These are phyloP conservation scores for Chaetomium cochliodes DNA, from an alignment of 495 filamentous ascomycete genomes.

Conservation along the genomic window DNA sequence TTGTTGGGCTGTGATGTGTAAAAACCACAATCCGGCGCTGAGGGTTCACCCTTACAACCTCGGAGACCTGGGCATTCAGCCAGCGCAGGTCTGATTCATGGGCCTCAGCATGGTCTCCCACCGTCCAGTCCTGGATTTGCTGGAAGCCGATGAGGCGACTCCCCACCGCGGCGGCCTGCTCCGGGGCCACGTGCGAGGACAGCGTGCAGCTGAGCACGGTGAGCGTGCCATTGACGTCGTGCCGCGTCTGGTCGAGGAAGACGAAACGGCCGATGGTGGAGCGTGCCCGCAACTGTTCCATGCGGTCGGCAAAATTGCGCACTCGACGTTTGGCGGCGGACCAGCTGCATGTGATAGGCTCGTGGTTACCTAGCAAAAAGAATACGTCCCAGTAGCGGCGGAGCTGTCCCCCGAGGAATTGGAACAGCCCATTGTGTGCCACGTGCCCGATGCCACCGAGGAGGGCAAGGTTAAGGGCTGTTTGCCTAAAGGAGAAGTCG, in stretches of 20 bases:
- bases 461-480: slow-evolving; percentile 50
- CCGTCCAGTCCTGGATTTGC: slow-evolving; percentile 48
- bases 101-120: slow-evolving; percentile 44
- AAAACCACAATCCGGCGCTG: slow-evolving; percentile 50
- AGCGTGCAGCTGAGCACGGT: slow-evolving; percentile 54
- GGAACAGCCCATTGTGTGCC: slow-evolving; percentile 36
- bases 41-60: slow-evolving; percentile 26
- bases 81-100: slow-evolving; percentile 48
- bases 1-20: slow-evolving; percentile 53
- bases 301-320: slow-evolving; percentile 21
- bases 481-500: slow-evolving; percentile 38
- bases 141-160: slow-evolving; percentile 51
- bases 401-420: slow-evolving; percentile 46
- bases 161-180: slow-evolving; percentile 31
- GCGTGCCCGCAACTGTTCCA: slow-evolving; percentile 18
- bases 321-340: slow-evolving; percentile 5
- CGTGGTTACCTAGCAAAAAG: slow-evolving; percentile 55
- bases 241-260: slow-evolving; percentile 46
- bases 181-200: slow-evolving; percentile 39
- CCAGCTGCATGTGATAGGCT: slow-evolving; percentile 48
- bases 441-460: slow-evolving; percentile 54
- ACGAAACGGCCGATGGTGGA: slow-evolving; percentile 40
- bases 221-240: slow-evolving; percentile 37
- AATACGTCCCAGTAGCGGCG: slow-evolving; percentile 46
- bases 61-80: slow-evolving; percentile 49